Base-by-base conservation (phyloP, 495 filamentous ascomycete species). In the Penicillium ochrochloron region DNA sequence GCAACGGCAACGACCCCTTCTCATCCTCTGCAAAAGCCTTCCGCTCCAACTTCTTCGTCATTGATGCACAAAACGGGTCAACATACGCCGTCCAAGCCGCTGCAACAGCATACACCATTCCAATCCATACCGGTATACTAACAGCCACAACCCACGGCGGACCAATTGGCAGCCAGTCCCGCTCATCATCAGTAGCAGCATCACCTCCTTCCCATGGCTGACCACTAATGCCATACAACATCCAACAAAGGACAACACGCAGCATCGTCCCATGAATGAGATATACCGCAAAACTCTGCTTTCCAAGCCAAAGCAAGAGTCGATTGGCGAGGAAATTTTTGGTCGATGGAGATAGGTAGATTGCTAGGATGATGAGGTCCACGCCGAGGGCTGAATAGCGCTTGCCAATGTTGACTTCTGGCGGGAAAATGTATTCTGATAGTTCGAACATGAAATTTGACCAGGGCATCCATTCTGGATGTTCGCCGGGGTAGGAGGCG, bases 201-300 rank as follows among this genome's bases (percentile, higher is more conserved):
- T 79, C 77, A 15, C 80, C 78, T 15, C 85, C 80, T 7, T 77
- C 73, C 61, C 82, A 78, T 1, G 86, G 85, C 29, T 80, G 73
- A 0, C 83, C 78, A 8, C 75, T 80, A 46, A 86, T 80, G 5
- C 88, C 86, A 65, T 88, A 90, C 12, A 88, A 57, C 80, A 89
- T 83, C 85, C 88, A 90, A 59, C 82, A 84, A 5, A 90, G 78
- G 1, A 90, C 75, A 17, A 81, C 83, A 44, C 88, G 85, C 42
- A 91, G 79, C 51, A 90, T 80, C 7, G 85, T 84, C n/a, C 88
- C 88, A 70, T 91, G 89, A 5, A 88, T 76, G 11, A 91, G 83
- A 65, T 90, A 91, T 7, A 90, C 85, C n/a, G 89, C 88, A 66
- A 90, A 91, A 50, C 84, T 86, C 71, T 89, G 85, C 70, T 85